Evolutionary conservation across 176 grass and related monocot species (phyloP), one percentile per base, ranked within the genome.

Genomic region (Lolium multiflorum): DNA sequence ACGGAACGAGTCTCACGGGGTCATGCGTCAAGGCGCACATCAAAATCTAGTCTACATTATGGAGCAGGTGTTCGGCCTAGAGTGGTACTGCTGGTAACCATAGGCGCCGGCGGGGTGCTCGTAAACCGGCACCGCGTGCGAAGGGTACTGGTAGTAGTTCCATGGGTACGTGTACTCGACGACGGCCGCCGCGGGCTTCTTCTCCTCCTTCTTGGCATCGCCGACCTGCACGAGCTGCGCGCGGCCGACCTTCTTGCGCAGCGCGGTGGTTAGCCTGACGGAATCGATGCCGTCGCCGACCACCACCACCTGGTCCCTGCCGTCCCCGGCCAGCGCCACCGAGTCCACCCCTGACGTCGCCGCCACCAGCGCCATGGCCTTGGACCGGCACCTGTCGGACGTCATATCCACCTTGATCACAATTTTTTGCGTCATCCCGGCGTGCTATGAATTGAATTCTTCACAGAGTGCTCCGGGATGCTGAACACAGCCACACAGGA

Each of bases 311-410:
- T 78, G 52, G 74, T 84, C 86, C 73, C 18, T 80, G 22, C 3
- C 64, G 25, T 85, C 76, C 20, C 89, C 92, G 15, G 82, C 50
- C 22, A 94, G 0, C 55, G 72, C 15, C 31, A 94, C 51, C n/a
- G 89, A 89, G 44, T 81, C 63, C 7, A 94, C 89, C 10, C 89
- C 88, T 20, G 22, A 7, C 73, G 71, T 54, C 15, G 81, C 75
- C 47, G 89, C 91, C 76, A 47, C 94, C 79, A 93, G 38, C 59
- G 56, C 2, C 94, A 91, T 84, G 4, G 91, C 91, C 88, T 91
- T 93, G 26, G 82, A 74, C 17, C 91, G 77, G 73, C 91, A 91
- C 67, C 68, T 91, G 18, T 89, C 62, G 81, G 83, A 85, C 12
- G 16, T 20, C 86, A 95, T 93, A 41, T 57, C 16, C 56, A 93